phyloP scores from a whole-genome alignment of 2,329 filamentous ascomycete species.

The Sordariomycetes sp. region DNA sequence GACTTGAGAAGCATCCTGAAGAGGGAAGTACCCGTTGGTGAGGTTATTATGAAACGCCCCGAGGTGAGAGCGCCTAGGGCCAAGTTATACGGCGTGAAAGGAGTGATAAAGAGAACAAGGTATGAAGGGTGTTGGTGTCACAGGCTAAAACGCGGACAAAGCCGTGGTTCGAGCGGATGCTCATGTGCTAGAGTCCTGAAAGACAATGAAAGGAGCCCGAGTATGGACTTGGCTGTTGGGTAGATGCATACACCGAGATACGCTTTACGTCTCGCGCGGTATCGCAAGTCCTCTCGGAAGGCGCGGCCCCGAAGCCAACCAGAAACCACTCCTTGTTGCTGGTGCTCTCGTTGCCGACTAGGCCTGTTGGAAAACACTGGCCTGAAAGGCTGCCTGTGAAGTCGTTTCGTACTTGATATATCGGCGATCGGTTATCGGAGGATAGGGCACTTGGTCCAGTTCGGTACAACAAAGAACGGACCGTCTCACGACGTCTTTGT shows the following conservation, averaged over 20 bases:
- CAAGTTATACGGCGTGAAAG: neutral
- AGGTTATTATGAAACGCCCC: neutral
- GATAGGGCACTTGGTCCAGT: neutral
- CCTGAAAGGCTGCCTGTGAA: neutral
- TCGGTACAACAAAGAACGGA: too few relatives aligned
- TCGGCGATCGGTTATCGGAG: neutral
- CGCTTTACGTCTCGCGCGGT: neutral
- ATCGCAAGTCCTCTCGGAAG: neutral
- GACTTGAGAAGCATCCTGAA: conserved; percentile 1
- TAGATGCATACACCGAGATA: neutral
- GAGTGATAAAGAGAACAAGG: neutral
- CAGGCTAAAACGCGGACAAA: neutral
- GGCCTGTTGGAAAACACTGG: neutral
- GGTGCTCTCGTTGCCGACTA: neutral
- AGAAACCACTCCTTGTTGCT: neutral
- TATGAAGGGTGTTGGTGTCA: neutral
- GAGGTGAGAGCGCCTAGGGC: neutral
- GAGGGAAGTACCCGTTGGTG: neutral
- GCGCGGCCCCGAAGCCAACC: neutral
- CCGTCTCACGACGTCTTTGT: too few relatives aligned
- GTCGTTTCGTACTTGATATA: neutral
- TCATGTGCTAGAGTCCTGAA: neutral
- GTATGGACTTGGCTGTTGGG: neutral
- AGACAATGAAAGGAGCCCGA: neutral
- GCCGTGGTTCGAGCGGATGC: neutral